A percentile compares a stretch with the other conserved stretches of the same genome.
These are phyloP conservation scores for Clarkia xantiana DNA, from an alignment of 345 rosid genomes.

Conservation along the genomic window DNA sequence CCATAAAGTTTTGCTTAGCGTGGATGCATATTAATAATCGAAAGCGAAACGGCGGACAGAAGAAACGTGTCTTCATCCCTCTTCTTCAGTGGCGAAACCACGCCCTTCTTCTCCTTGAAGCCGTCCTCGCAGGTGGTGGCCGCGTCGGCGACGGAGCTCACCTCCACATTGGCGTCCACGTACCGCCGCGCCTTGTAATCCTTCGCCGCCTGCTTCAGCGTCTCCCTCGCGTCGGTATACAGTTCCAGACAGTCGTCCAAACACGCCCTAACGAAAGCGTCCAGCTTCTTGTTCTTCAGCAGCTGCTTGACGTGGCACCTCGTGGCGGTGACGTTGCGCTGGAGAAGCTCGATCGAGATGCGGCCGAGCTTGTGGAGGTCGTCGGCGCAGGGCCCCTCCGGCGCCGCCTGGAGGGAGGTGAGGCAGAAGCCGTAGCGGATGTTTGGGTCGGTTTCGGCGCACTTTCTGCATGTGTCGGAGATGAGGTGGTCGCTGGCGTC, in stretches of 20 bases:
- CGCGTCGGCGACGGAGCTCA: constrained; percentile 38
- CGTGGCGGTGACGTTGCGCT: constrained; percentile 23
- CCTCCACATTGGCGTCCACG: constrained; percentile 25
- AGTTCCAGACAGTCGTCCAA: constrained; percentile 38
- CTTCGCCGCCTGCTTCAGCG: constrained; percentile 17
- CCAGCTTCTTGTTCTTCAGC: constrained; percentile 17
- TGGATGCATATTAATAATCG: constrained; percentile 31
- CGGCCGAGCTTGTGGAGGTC: constrained; percentile 30
- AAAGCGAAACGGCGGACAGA: constrained; percentile 38
- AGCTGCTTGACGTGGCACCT: constrained; percentile 18
- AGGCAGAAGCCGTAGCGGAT: constrained; percentile 32
- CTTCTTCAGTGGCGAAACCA: constrained; percentile 25
- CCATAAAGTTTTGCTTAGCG: neutral
- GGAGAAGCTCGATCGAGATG: constrained; percentile 28
- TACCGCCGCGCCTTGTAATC: constrained; percentile 24
- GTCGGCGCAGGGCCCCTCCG: constrained; percentile 12
- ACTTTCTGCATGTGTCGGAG: constrained; percentile 32
- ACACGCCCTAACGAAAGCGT: constrained; percentile 16
- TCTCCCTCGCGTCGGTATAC: constrained; percentile 30
- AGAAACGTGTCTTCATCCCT: constrained; percentile 25
- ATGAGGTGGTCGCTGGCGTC: constrained; percentile 14
- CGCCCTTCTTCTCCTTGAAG: constrained; percentile 24
- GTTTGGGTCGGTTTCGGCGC: constrained; percentile 21
- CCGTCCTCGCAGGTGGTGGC: constrained; percentile 50
- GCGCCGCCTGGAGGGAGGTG: constrained; percentile 25